Evolutionary conservation across 2,329 filamentous ascomycete genomes (phyloP).

Genomic region (Alternaria dauci): DNA sequence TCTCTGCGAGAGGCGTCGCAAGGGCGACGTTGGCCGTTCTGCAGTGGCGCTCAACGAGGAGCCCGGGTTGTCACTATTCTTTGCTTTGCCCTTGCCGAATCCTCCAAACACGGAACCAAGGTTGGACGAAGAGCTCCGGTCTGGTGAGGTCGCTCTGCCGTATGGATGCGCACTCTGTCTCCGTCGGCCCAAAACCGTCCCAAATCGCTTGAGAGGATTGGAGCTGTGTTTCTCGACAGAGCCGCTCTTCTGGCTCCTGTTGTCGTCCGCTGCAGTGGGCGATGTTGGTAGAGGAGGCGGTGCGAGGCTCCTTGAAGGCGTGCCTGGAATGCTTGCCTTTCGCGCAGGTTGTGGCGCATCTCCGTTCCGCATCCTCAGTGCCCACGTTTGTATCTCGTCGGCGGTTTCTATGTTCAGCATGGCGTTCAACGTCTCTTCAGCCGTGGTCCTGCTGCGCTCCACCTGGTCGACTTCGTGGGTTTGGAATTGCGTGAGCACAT

Average conservation of each 20-base stretch:
- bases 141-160: conserved; percentile 53
- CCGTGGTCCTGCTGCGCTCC: conserved; percentile 75
- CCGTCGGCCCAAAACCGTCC: conserved; percentile 51
- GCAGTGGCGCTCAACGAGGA: conserved; percentile 44
- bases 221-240: conserved; percentile 51
- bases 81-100: conserved; percentile 71
- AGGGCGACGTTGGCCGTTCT: conserved; percentile 46
- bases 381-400: conserved; percentile 83
- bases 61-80: conserved; percentile 63
- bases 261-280: conserved; percentile 58
- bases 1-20: conserved; percentile 40
- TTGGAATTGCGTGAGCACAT: conserved; percentile 89
- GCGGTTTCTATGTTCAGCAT: conserved; percentile 87
- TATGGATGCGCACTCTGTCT: conserved; percentile 53
- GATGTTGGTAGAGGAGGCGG: conserved; percentile 45
- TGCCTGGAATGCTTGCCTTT: conserved; percentile 44
- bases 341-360: conserved; percentile 42
- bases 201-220: conserved; percentile 52
- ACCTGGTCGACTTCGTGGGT: conserved; percentile 91
- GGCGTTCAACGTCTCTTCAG: conserved; percentile 81
- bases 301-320: conserved; percentile 47
- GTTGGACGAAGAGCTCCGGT: conserved; percentile 62
- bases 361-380: conserved; percentile 55
- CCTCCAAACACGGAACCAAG: conserved; percentile 66
- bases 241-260: conserved; percentile 63